Conservation (phyloP, 768 basidiomycete genomes). For the Gloeopeniophorella convolvens region DNA sequence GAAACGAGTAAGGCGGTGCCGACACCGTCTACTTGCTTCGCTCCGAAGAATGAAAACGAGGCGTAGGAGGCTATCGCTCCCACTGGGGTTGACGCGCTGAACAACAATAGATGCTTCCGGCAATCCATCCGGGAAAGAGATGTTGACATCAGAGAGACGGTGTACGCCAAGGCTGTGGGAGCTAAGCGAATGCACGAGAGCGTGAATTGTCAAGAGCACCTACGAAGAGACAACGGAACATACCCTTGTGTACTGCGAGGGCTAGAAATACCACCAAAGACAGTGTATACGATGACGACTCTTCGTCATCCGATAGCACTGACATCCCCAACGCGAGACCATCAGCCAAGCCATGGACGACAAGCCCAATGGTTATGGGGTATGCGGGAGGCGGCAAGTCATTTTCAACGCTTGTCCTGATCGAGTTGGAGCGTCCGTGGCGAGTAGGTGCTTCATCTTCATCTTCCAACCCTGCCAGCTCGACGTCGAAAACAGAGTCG, state of each 20-base stretch:
- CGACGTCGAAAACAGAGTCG: constrained; percentile 53
- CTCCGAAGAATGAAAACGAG: constrained; percentile 50
- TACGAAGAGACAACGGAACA: background rate
- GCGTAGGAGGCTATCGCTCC: constrained; percentile 74
- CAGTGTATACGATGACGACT: constrained; percentile 39
- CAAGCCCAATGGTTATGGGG: constrained; percentile 77
- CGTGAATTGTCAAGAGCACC: background rate
- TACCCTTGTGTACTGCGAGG: constrained; percentile 86
- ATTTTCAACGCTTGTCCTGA: background rate
- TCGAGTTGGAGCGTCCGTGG: constrained; percentile 18
- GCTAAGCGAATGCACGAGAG: constrained; percentile 39
- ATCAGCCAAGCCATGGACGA: constrained; percentile 86
- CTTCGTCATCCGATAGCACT: constrained; percentile 33
- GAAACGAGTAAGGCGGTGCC: constrained; percentile 80
- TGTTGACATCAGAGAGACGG: constrained; percentile 75
- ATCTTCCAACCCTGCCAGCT: constrained; percentile 51
- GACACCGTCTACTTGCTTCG: constrained; percentile 46
- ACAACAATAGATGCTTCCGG: constrained; percentile 67
- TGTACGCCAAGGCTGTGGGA: constrained; percentile 86
- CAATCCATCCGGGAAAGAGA: constrained; percentile 63
- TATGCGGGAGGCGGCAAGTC: constrained; percentile 40
- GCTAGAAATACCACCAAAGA: constrained; percentile 88
- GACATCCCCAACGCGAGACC: constrained; percentile 89
- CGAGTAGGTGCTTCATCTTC: constrained; percentile 28
- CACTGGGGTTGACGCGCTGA: constrained; percentile 79